Percentiles rank a stretch among this genome's conserved stretches.
Conservation (phyloP, 805 yeast genomes). For the Cyberlindnera misumaiensis region DNA sequence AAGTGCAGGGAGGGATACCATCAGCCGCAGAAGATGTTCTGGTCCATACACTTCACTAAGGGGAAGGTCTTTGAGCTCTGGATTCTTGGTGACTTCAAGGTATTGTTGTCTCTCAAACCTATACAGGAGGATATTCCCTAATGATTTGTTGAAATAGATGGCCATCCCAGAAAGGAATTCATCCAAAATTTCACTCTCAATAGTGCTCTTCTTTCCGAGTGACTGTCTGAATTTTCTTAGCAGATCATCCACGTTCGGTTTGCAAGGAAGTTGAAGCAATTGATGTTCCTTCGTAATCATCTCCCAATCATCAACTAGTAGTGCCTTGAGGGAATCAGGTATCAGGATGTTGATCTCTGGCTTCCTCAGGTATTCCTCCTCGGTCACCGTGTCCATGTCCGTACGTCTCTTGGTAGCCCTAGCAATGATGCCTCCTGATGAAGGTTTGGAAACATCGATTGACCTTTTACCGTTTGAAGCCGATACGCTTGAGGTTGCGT, state of each 20-base stretch:
- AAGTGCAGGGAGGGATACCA: slow-evolving; percentile 78
- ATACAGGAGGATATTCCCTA: slow-evolving; percentile 66
- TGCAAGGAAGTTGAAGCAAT: slow-evolving; percentile 58
- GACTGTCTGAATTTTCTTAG: slow-evolving; percentile 42
- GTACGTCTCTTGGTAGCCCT: slow-evolving; percentile 24
- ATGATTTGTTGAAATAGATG: slow-evolving; percentile 64
- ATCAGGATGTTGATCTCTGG: slow-evolving; percentile 47
- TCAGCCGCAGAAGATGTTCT: slow-evolving; percentile 72
- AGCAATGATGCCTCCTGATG: background rate
- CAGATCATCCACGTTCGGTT: slow-evolving; percentile 45
- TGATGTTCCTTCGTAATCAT: slow-evolving; percentile 73
- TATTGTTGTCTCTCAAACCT: slow-evolving; percentile 74
- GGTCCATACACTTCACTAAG: slow-evolving; percentile 60
- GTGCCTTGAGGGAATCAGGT: slow-evolving; percentile 59
- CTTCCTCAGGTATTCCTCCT: slow-evolving; percentile 19
- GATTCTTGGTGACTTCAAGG: slow-evolving; percentile 37
- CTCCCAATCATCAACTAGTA: slow-evolving; percentile 93
- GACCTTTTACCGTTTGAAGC: slow-evolving; percentile 12
- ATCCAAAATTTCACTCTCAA: slow-evolving; percentile 40
- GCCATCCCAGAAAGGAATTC: slow-evolving; percentile 70
- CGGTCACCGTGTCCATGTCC: slow-evolving; percentile 26
- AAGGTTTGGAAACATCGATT: slow-evolving; percentile 12
- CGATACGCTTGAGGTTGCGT: slow-evolving; percentile 18
- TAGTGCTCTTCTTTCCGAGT: slow-evolving; percentile 22
- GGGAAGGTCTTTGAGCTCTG: slow-evolving; percentile 28